Percentiles rank a stretch among this genome's conserved stretches.
phyloP scores from a whole-genome alignment of 352 stramenopile genomes.

The Globisporangium emineosum region DNA sequence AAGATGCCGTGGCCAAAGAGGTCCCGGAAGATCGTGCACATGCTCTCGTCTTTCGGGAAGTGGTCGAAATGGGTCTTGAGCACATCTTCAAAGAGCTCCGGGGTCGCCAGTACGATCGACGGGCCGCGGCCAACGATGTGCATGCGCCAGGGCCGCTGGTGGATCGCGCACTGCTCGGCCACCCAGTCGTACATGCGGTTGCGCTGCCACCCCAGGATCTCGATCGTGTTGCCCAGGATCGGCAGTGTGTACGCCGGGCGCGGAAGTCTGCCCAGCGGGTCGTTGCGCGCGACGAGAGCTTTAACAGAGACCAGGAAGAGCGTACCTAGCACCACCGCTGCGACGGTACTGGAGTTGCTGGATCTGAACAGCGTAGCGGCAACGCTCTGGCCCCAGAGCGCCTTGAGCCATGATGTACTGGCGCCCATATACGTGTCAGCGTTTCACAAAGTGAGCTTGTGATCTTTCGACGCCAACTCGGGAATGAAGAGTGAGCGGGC shows the following conservation, averaged over 20 bases:
- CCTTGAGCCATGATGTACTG: too few relatives aligned
- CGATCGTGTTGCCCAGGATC: too few relatives aligned
- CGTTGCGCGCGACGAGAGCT: too few relatives aligned
- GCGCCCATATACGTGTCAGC: too few relatives aligned
- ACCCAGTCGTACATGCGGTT: conserved; percentile 25
- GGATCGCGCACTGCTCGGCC: conserved; percentile 12
- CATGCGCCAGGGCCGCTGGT: conserved; percentile 35
- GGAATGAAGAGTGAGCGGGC: too few relatives aligned
- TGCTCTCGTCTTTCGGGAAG: conserved; percentile 50
- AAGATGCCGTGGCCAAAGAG: conserved; percentile 64
- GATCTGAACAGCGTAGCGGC: too few relatives aligned
- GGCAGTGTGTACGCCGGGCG: conserved; percentile 15
- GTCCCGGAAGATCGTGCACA: conserved; percentile 32
- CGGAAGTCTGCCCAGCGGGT: conserved; percentile 7
- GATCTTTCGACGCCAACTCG: too few relatives aligned
- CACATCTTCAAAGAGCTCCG: conserved; percentile 41
- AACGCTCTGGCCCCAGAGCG: too few relatives aligned
- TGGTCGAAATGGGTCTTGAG: conserved; percentile 52
- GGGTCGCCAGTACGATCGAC: conserved; percentile 35
- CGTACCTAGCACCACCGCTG: too few relatives aligned
- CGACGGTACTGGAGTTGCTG: too few relatives aligned
- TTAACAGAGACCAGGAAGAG: too few relatives aligned
- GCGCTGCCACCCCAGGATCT: neutral
- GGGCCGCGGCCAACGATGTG: conserved; percentile 26
- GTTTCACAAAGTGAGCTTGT: too few relatives aligned